Conservation (phyloP, 352 stramenopile species). For the Pythium angustatum region DNA sequence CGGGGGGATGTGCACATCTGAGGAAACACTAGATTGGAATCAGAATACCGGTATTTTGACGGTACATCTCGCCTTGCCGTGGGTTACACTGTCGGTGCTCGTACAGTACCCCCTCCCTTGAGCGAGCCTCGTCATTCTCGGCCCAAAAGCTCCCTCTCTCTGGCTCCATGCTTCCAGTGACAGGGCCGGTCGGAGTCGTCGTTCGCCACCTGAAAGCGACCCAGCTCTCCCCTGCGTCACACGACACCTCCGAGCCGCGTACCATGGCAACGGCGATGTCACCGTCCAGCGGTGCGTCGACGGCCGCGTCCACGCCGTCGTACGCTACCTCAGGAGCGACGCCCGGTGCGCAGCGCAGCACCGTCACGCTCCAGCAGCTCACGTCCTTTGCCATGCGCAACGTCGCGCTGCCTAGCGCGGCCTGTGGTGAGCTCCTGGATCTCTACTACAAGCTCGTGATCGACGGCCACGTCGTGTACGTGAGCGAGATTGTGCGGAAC, state of each 20-base stretch:
- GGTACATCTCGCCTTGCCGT: no score
- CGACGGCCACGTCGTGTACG: constrained; percentile 65
- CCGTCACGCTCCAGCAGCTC: constrained; percentile 75
- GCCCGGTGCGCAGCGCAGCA: constrained; percentile 24
- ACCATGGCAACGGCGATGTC: constrained; percentile 8
- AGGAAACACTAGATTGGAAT: no score
- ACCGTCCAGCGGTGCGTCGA: constrained; percentile 15
- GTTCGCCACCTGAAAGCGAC: neutral
- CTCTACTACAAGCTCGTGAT: constrained; percentile 82
- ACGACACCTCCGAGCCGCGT: neutral
- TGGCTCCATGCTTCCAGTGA: no score
- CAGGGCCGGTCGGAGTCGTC: no score
- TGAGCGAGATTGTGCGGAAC: constrained; percentile 66
- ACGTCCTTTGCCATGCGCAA: constrained; percentile 80
- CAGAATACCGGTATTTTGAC: no score
- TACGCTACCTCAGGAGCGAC: constrained; percentile 5
- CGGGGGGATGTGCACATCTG: no score
- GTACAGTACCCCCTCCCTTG: no score
- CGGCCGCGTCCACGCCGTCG: constrained; percentile 8
- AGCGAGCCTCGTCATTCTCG: no score
- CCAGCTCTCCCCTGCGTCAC: neutral
- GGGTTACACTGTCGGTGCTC: no score
- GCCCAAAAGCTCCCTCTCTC: no score
- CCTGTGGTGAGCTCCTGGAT: constrained; percentile 52
- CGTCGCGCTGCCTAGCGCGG: constrained; percentile 51